Base-by-base conservation (phyloP, 331 rosid species). In the Malus hybrid region DNA sequence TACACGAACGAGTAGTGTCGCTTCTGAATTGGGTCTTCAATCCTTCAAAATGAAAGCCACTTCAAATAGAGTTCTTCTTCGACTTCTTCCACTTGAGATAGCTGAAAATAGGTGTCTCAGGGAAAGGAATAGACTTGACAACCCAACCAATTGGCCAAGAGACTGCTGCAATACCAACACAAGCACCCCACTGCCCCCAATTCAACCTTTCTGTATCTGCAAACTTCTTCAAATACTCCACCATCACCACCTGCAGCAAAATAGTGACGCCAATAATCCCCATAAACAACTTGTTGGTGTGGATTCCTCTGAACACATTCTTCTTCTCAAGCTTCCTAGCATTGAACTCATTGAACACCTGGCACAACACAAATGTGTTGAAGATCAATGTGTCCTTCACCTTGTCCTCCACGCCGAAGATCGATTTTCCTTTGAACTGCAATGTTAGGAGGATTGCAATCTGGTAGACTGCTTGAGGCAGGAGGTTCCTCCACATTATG, bases 381-480 rank as follows among this genome's bases (percentile, higher is more conserved):
- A 83, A 83, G 75, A 83, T 83, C 67, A 79, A 60, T 0, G 81
- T 79, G 36, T 75, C 73, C 3, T 79, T 76, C 20, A 83, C 83
- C 68, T 42, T 62, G 61, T 61, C 71, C 16, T 48, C 74, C 13
- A 84, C 89, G 18, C 79, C 70, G 75, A 88, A 86, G 56, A 88
- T 79, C n/a, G 89, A 72, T 39, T 72, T 60, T 10, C 89, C 93
- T 22, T 74, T 79, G 81, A 86, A 88, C 39, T 83, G 88, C 28
- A 88, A 46, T 50, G 74, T 71, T 57, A 84, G 13, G 4, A 88
- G 80, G 4, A 88, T 65, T 3, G 66, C 75, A 63, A 88, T 80
- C 78, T 89, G 91, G 80, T 86, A 85, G 1, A 80, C 15, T 31
- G 91, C 91, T 80, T 87, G 91, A 44, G 84, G 76, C 64, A 89